A percentile compares a stretch with the other conserved stretches of the same genome.
Evolutionary conservation across 2,329 filamentous ascomycete species (phyloP).

Genomic region (Trichoderma polysporum): DNA sequence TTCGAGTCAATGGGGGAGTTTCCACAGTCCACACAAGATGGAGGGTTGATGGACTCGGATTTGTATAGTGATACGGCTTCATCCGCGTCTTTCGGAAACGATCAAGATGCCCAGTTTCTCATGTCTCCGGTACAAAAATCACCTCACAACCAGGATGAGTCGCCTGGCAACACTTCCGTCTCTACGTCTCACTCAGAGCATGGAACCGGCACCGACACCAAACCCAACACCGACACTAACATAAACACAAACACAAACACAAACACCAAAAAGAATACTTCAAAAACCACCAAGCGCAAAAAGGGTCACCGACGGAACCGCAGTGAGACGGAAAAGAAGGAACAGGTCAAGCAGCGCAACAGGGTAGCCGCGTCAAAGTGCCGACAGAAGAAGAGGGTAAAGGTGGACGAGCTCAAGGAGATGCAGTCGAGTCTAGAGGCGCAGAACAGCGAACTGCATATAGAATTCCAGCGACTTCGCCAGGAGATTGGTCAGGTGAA

Average conservation of each 20-base stretch:
- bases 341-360: conserved; percentile 54
- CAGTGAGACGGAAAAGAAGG: conserved; percentile 1
- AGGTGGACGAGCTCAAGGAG: conserved; percentile 49
- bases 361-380: conserved; percentile 72
- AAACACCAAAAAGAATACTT: background rate
- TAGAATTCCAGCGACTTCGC: conserved; percentile 43
- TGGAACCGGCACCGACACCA: background rate
- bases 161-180: background rate
- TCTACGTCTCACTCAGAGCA: background rate
- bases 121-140: background rate
- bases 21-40: background rate
- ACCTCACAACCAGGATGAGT: background rate
- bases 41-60: background rate
- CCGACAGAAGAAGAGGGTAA: conserved; percentile 63
- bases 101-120: background rate
- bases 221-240: background rate
- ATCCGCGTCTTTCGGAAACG: background rate
- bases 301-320: background rate
- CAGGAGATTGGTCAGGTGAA: conserved; percentile 49
- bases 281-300: background rate
- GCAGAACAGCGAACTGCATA: conserved; percentile 43
- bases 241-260: background rate
- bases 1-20: background rate
- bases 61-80: background rate
- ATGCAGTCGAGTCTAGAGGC: conserved; percentile 45